Percentiles rank a stretch among this genome's conserved stretches.
phyloP scores from a whole-genome alignment of 192 early-diverging fungal species.

The Allomyces arbusculus region DNA sequence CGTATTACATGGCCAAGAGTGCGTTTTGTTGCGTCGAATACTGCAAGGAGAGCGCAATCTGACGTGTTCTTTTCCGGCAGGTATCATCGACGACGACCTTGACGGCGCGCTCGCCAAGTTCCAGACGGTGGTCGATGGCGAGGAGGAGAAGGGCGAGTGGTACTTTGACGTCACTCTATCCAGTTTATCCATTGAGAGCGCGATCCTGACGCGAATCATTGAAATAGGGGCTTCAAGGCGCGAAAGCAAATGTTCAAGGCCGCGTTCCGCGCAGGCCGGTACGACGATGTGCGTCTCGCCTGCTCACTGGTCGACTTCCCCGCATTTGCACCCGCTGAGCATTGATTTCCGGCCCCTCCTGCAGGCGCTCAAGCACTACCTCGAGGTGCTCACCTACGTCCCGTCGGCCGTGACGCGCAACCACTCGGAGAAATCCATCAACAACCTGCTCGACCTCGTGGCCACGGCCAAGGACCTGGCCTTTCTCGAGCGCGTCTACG shows the following conservation, averaged over 20 bases:
- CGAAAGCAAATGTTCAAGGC: slow-evolving; percentile 73
- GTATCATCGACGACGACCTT: slow-evolving; percentile 56
- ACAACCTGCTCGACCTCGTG: slow-evolving; percentile 67
- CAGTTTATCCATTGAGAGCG: neutral
- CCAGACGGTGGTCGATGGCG: slow-evolving; percentile 51
- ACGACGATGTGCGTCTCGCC: slow-evolving; percentile 27
- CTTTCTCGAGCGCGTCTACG: slow-evolving; percentile 70
- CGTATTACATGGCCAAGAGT: slow-evolving; percentile 80
- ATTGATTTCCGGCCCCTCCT: neutral
- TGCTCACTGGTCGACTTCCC: neutral
- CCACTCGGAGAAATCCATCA: slow-evolving; percentile 77
- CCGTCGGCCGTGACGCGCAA: slow-evolving; percentile 62
- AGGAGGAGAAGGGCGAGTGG: slow-evolving; percentile 70
- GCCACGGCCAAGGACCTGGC: slow-evolving; percentile 51
- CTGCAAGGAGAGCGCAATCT: neutral
- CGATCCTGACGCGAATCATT: neutral
- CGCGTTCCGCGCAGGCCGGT: slow-evolving; percentile 40
- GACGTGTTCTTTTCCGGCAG: slow-evolving; percentile 14
- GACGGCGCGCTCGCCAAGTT: slow-evolving; percentile 52
- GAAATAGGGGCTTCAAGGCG: slow-evolving; percentile 70
- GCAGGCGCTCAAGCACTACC: slow-evolving; percentile 52
- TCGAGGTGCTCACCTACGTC: slow-evolving; percentile 49
- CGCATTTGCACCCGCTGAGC: too few species aligned
- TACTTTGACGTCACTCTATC: slow-evolving; percentile 8
- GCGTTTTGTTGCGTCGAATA: neutral